Base-by-base conservation (phyloP, 163 green algal species). In the Scenedesmus sp. region DNA sequence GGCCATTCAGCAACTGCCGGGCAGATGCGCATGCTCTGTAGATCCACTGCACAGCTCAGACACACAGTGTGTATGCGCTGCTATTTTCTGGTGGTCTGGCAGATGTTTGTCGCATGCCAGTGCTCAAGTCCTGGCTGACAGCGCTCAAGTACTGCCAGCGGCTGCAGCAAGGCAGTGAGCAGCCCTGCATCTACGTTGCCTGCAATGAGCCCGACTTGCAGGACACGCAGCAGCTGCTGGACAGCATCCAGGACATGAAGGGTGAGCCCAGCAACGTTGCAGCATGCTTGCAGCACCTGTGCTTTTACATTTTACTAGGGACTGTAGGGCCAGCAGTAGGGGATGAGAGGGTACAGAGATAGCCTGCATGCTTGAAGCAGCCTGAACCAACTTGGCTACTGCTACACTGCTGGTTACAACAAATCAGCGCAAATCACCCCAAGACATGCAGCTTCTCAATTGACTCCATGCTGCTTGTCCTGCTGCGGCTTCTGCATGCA, bases 71-170 rank as follows among this genome's bases (percentile, higher is more conserved):
- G 23, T 18, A 52, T 79, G 23, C 4, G 64, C 23, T n/a, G 9
- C 59, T 15, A 23, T 15, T 5, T 79, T 23, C 23, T 15, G 34
- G 34, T 46, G 34, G 34, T 7, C 64, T 23, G 18, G 70, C 70
- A 79, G 70, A 79, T 1, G 70, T 79, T 26, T 79, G 70, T 23
- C 2, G 70, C 10, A 79, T 79, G 70, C 70, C 70, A 52, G 70
- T 79, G 70, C 70, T 79, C 70, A 79, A 52, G 23, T 79, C 70
- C 70, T 79, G 70, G 70, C 18, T 79, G 70, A 79, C 70, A 15
- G 70, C 70, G 23, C 70, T 79, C 70, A 79, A 79, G 23, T 79
- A 79, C 70, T 79, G 70, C 70, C 70, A 79, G 70, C 70, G 70
- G 70, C 70, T 79, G 70, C 70, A 79, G 70, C 70, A 79, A 23